Evolutionary conservation across 78 protist species (phyloP).

Genomic region (Tieghemostelium lacteum): DNA sequence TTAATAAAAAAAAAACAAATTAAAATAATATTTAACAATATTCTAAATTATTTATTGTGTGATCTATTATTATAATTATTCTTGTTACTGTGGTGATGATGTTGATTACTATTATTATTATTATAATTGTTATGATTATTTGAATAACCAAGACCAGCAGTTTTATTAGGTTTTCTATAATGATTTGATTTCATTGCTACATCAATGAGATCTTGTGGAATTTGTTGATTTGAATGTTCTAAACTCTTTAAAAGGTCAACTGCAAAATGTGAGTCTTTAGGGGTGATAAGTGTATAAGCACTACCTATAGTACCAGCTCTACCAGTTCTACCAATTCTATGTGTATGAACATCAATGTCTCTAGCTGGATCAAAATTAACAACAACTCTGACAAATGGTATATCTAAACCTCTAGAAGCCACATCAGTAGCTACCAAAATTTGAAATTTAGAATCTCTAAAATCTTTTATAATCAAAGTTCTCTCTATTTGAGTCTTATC

Average conservation of each 20-base stretch:
- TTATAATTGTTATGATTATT: not conserved
- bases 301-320: constrained; percentile 89
- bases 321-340: constrained; percentile 94
- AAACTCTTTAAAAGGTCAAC: constrained; percentile 69
- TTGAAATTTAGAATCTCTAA: constrained; percentile 43
- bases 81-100: not conserved
- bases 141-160: not conserved
- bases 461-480: constrained; percentile 9
- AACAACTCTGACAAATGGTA: constrained; percentile 80
- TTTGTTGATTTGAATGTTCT: constrained; percentile 66
- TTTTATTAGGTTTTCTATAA: not conserved
- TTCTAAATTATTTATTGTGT: too few species aligned
- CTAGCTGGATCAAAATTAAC: constrained; percentile 87
- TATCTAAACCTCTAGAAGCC: constrained; percentile 93
- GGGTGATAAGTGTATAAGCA: constrained; percentile 81
- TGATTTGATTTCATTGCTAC: constrained; percentile 77
- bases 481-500: constrained; percentile 87
- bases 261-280: constrained; percentile 70
- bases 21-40: too few species aligned
- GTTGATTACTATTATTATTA: not conserved
- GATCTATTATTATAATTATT: not conserved
- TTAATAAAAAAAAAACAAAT: too few species aligned
- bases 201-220: constrained; percentile 67
- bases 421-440: constrained; percentile 92
- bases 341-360: constrained; percentile 91